phyloP scores from a whole-genome alignment of 1,284 basidiomycete species.

The Leucoagaricus sp. region DNA sequence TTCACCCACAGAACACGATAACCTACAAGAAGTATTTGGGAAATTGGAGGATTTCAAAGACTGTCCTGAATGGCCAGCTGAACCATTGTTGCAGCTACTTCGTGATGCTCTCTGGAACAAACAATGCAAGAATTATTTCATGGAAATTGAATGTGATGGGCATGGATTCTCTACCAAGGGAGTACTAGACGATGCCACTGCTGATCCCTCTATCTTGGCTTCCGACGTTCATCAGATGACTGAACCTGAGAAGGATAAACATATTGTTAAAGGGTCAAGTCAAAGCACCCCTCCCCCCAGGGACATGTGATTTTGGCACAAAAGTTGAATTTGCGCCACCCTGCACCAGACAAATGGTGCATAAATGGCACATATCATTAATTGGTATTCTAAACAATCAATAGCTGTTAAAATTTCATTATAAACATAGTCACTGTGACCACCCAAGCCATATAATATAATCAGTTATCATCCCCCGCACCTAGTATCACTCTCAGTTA shows the following conservation, averaged over 20 bases:
- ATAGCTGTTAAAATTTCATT: no score
- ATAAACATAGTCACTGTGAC: no score
- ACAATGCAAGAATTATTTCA: neutral
- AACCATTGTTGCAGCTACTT: neutral
- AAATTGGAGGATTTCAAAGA: neutral
- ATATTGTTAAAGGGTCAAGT: neutral
- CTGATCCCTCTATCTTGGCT: neutral
- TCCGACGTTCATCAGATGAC: neutral
- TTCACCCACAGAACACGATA: constrained; percentile 5
- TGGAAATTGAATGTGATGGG: neutral
- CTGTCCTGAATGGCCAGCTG: neutral
- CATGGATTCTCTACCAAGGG: fast-evolving
- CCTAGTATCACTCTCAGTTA: no score
- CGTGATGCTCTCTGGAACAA: neutral
- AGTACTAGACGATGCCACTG: neutral
- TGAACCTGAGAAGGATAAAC: neutral
- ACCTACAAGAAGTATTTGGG: constrained; percentile 8
- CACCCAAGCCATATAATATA: no score
- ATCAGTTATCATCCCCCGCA: no score
- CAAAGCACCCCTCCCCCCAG: no score
- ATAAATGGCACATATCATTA: no score
- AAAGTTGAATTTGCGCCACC: no score
- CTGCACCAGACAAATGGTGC: no score
- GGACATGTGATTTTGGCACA: no score
- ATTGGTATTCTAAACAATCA: no score